Evolutionary conservation across 139 green algal genomes (phyloP), one percentile per base, ranked within the genome.

Genomic region (Chloropicon primus): DNA sequence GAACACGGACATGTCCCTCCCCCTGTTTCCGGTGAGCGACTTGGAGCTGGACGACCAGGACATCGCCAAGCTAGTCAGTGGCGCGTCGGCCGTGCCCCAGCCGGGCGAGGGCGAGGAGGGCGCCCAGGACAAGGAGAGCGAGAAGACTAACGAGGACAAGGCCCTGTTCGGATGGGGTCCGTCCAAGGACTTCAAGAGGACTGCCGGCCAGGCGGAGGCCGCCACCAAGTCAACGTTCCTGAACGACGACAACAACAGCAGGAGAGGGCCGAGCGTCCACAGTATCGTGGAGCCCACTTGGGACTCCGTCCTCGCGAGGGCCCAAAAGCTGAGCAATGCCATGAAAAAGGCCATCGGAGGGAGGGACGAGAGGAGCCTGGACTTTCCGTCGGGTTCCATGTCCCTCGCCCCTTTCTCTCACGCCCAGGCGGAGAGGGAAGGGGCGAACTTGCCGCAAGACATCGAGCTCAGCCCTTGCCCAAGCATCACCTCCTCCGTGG

Each of bases 1-100:
- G 1, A 79, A 62, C 28, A 78, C 75, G 26, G 82, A 86, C n/a
- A 41, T 25, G 73, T 25, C 25, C 23, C 80, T 86, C 72, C 82
- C 82, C 3, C 74, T 86, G 26, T 86, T 80, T 29, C 82, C 82
- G 41, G 41, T 62, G 41, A 62, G 10, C 10, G 41, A 62, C 10
- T 17, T 17, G 10, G 41, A 5, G 41, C 41, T 17, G 10, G 41
- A 17, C 41, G 41, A 62, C 41, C 5, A 17, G 17, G 41, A 62
- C 41, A 5, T 62, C 17, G 41, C 10, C 41, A 62, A 62, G 10
- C 5, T 62, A 5, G 41, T 62, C n/a, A n/a, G n/a, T n/a, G n/a
- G n/a, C n/a, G n/a, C n/a, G n/a, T n/a, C n/a, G n/a, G n/a, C n/a
- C n/a, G n/a, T n/a, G n/a, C n/a, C n/a, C n/a, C n/a, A n/a, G n/a